A percentile compares a stretch with the other conserved stretches of the same genome.
These are phyloP conservation scores for Tubosaeta sp. DNA, from an alignment of 768 basidiomycete genomes.

Conservation along the genomic window DNA sequence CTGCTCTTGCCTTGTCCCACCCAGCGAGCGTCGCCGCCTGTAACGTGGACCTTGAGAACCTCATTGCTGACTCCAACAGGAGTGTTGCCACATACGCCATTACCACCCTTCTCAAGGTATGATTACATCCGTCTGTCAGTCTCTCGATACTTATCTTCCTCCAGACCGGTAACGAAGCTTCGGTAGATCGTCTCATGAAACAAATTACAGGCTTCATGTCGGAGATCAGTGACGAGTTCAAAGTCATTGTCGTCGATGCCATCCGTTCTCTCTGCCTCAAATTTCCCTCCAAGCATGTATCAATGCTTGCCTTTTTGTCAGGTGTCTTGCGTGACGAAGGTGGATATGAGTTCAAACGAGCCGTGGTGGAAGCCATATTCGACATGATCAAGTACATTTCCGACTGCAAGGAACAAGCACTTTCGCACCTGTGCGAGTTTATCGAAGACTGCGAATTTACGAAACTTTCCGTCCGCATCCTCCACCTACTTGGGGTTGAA, in stretches of 20 bases:
- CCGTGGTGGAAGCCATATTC: slow-evolving; percentile 98
- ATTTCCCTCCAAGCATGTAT: slow-evolving; percentile 94
- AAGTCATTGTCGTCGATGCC: slow-evolving; percentile 98
- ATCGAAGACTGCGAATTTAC: slow-evolving; percentile 99
- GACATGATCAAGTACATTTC: slow-evolving; percentile 99
- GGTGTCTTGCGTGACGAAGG: slow-evolving; percentile 97
- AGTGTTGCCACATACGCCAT: slow-evolving; percentile 98
- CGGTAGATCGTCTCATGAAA: slow-evolving; percentile 98
- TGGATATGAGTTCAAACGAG: slow-evolving; percentile 98
- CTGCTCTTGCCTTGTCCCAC: slow-evolving; percentile 80
- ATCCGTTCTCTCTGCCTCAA: slow-evolving; percentile 98
- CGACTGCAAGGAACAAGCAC: slow-evolving; percentile 94
- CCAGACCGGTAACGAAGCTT: slow-evolving; percentile 97
- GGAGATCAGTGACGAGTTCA: slow-evolving; percentile 99
- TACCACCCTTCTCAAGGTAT: slow-evolving; percentile 92
- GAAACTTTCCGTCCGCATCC: slow-evolving; percentile 94
- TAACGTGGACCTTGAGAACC: slow-evolving; percentile 94
- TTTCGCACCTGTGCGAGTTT: slow-evolving; percentile 98
- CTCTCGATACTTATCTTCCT: slow-evolving; percentile 7
- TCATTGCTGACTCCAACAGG: slow-evolving; percentile 93
- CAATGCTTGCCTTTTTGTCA: slow-evolving; percentile 96
- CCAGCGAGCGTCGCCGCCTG: slow-evolving; percentile 84
- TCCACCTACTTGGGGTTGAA: slow-evolving; percentile 92
- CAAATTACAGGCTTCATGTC: slow-evolving; percentile 99
- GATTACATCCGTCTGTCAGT: background rate